Base-by-base conservation (phyloP, 176 grass and related monocot genomes). In the Pontederia paniculata region DNA sequence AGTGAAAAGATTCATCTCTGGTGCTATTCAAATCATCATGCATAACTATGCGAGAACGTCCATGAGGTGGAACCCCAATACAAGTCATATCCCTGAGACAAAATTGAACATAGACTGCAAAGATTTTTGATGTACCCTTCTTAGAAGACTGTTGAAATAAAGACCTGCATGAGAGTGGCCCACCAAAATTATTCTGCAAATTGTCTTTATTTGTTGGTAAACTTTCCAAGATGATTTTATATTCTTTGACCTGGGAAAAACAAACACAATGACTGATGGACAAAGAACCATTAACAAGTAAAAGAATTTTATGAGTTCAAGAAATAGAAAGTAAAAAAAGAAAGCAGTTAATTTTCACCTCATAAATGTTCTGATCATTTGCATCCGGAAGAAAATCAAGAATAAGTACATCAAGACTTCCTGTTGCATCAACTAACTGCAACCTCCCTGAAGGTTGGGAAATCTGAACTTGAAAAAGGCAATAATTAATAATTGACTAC, bases 351-450 rank as follows among this genome's bases (percentile, higher is more conserved):
- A 41, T 12, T 17, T 70, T 73, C 42, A 97, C 91, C 91, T 97
- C 83, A 79, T 81, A 97, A 43, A 87, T 78, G 12, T 71, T 70
- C 12, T 84, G 65, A 52, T 73, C 44, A 69, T 50, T 64, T 60
- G 63, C 20, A 84, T 81, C 68, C 8, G 48, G 54, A 3, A 69
- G 74, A 45, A 87, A 65, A 87, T 97, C 86, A 51, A 77, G 86
- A 83, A 97, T 73, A 28, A 87, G 13, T 44, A 87, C 58, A 69
- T 90, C 82, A 58, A 97, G 15, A 59, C 56, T 72, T 59, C 86
- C 83, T 37, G 91, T 90, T 54, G 83, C 83, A 84, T 97, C 91
- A 68, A 86, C 80, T 74, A 97, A 63, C 71, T 84, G 82, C 61
- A 90, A 68, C 72, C 67, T 83, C 71, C 77, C 80, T 70, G 86